Percentiles rank a stretch among this genome's conserved stretches.
Conservation (phyloP, 257 asterid genomes). For the Ehretia macrophylla region DNA sequence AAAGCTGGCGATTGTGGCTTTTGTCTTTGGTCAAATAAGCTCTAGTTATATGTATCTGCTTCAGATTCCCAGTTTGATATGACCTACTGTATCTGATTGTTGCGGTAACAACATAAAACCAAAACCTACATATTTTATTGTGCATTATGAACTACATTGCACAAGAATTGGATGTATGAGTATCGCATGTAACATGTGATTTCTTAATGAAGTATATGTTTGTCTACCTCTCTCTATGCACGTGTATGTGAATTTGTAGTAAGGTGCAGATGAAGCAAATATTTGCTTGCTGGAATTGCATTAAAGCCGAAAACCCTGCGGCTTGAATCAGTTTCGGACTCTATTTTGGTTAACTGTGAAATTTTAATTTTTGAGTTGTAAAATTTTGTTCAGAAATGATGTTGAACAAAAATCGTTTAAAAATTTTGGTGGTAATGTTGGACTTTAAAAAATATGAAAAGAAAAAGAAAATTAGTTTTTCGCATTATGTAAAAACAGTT, state of each 20-base stretch:
- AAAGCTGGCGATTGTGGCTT: not conserved
- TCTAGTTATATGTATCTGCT: constrained; percentile 3
- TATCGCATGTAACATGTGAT: not conserved
- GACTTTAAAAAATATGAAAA: no score
- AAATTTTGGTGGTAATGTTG: no score
- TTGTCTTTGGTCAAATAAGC: constrained; percentile 8
- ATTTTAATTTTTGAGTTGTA: no score
- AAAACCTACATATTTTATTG: not conserved
- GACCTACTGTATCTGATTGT: not conserved
- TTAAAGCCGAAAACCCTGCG: no score
- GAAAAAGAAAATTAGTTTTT: no score
- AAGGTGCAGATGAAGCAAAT: not conserved
- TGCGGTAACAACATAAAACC: not conserved
- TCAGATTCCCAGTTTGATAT: no score
- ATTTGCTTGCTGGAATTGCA: no score
- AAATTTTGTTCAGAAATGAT: no score
- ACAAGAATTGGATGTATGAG: not conserved
- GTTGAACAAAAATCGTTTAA: no score
- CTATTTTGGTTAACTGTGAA: no score
- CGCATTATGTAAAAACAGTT: no score
- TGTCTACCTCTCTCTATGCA: not conserved
- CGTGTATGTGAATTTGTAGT: not conserved
- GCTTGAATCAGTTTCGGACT: no score
- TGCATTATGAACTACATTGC: not conserved
- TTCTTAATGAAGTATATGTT: not conserved